Base-by-base conservation (phyloP, 148 eudicot species). In the Oxyria digyna region DNA sequence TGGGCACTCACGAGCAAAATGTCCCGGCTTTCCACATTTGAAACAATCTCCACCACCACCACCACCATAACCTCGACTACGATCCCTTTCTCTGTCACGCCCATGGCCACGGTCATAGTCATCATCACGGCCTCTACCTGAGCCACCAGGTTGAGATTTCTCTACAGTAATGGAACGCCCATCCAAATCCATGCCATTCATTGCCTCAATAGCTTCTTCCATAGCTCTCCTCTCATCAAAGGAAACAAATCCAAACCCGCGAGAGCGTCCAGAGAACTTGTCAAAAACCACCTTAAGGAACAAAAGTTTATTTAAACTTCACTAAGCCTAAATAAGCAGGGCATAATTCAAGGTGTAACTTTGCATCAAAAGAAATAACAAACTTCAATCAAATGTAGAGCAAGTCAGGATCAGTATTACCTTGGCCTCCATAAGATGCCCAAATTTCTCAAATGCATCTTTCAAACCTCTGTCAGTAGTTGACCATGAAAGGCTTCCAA, bases 221-320 rank as follows among this genome's bases (percentile, higher is more conserved):
- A 90, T 88, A 64, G 87, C 86, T 69, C 79, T 78, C 83, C 85
- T 84, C 65, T 90, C 96, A 77, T 94, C 91, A 75, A 90, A 94
- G 62, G 96, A 81, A 70, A 94, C 91, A 78, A 94, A 94, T 62
- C 97, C 99, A 82, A 90, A 94, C 54, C 99, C 99, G 69, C 97
- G 92, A 43, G 99, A 87, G 64, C 97, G 92, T 6, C 96, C 96
- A 70, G 99, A 86, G 69, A 75, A 76, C 81, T 84, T 94, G 83
- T 94, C 99, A 43, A 94, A 43, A 46, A 85, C 90, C 57, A 89
- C 96, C 96, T 91, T 65, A 23, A 38, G 23, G 15, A 10, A 42
- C 17, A 3, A 38, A 64, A 35, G n/a, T 27, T 3, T 13, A 8
- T 38, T 38, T 38, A 38, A 1, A 38, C 8, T 38, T 38, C 41